Percentiles rank a stretch among this genome's conserved stretches.
Evolutionary conservation across 106 monocot genomes (phyloP).

Genomic region (Dendrobium catenatum): DNA sequence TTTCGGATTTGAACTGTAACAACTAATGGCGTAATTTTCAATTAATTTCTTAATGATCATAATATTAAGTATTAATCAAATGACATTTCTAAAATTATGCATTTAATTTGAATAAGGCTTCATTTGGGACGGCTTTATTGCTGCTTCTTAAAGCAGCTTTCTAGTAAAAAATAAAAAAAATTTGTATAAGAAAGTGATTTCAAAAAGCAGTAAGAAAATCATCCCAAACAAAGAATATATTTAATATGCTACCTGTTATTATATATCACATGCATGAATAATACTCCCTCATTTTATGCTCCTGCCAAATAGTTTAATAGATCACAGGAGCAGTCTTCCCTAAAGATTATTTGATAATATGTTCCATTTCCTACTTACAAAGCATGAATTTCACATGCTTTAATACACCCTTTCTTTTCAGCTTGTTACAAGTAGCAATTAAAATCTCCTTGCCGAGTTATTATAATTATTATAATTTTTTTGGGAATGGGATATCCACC

Average conservation of each 20-base stretch:
- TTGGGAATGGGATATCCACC: no score
- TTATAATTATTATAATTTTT: neutral
- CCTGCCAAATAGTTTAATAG: neutral
- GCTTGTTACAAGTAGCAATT: neutral
- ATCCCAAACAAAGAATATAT: no score
- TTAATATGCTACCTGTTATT: no score
- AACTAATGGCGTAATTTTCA: no score
- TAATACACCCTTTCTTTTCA: neutral
- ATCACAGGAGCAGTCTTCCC: neutral
- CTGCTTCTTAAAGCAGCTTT: no score
- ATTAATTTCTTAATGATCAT: no score
- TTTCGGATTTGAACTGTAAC: no score
- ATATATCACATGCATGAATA: neutral
- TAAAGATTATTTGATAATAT: neutral
- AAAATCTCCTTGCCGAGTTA: neutral
- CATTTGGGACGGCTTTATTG: no score
- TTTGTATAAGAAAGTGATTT: no score
- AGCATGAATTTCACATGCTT: neutral
- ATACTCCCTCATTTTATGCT: neutral
- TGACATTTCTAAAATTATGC: neutral
- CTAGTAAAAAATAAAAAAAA: no score
- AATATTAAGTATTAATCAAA: neutral
- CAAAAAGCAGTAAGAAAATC: no score
- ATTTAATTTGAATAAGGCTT: neutral
- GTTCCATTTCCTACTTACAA: neutral